Evolutionary conservation across 345 rosid genomes (phyloP).

Genomic region (Sisymbrium altissimum): DNA sequence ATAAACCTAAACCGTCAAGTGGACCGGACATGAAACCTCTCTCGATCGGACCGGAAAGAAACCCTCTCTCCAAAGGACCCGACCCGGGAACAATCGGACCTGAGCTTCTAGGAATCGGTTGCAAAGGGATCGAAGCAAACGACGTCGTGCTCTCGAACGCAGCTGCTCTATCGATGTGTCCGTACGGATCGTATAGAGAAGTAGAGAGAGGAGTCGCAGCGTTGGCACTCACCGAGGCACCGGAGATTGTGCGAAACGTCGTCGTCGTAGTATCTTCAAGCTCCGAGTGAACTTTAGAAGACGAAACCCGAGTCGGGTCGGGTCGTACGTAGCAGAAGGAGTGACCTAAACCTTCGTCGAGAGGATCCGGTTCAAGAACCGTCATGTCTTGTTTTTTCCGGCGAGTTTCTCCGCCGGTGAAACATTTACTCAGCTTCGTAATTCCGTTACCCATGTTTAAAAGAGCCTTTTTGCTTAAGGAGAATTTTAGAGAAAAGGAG

Average conservation of each 20-base stretch:
- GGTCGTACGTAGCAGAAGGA: conserved; percentile 91
- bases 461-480: too few relatives aligned
- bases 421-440: conserved; percentile 66
- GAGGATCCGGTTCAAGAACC: conserved; percentile 47
- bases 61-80: conserved; percentile 73
- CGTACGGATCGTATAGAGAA: conserved; percentile 63
- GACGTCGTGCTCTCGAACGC: conserved; percentile 91
- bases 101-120: conserved; percentile 77
- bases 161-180: conserved; percentile 66
- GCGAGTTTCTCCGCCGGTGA: conserved; percentile 51
- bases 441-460: conserved; percentile 93
- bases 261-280: conserved; percentile 55
- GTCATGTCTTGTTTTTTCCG: conserved; percentile 46
- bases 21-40: conserved; percentile 94
- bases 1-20: conserved; percentile 54
- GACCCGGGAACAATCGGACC: conserved; percentile 75
- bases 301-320: conserved; percentile 55
- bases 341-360: conserved; percentile 89
- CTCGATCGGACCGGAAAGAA: conserved; percentile 86
- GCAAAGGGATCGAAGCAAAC: conserved; percentile 84
- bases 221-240: conserved; percentile 97
- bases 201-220: conserved; percentile 91
- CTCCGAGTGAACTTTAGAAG: conserved; percentile 84
- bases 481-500: neutral
- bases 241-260: conserved; percentile 86